These are phyloP conservation scores for Wickerhamomyces xylosicus DNA, from an alignment of 805 yeast genomes.

Conservation along the genomic window DNA sequence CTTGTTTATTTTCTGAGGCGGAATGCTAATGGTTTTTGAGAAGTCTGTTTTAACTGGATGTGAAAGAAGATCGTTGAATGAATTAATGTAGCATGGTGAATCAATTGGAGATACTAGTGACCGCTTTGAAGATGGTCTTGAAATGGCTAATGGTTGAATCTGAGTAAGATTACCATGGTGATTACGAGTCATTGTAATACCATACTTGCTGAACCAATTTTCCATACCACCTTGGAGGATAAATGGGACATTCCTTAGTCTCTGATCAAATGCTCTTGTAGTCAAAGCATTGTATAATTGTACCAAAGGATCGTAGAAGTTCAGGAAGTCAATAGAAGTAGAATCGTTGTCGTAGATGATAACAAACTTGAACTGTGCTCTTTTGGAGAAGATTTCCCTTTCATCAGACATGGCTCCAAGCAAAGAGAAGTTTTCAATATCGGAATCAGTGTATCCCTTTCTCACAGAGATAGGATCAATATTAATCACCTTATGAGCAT, in stretches of 20 bases:
- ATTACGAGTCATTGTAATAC: constrained; percentile 11
- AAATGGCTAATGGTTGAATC: no score
- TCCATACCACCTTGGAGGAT: constrained; percentile 47
- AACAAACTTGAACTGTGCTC: constrained; percentile 50
- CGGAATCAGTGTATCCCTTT: constrained; percentile 43
- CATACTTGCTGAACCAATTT: constrained; percentile 25
- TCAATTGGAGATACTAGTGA: constrained; percentile 1
- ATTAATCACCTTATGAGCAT: constrained; percentile 48
- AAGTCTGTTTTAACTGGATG: constrained; percentile 13
- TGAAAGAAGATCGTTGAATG: constrained; percentile 9
- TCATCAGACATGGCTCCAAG: constrained; percentile 48
- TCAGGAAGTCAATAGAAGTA: neutral
- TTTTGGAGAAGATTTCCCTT: constrained; percentile 36
- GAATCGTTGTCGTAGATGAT: constrained; percentile 35
- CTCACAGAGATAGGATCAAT: constrained; percentile 63
- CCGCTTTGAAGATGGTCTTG: no score
- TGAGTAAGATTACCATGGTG: constrained; percentile 11
- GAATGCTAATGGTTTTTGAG: neutral
- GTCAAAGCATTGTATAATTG: constrained; percentile 21
- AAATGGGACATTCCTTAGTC: constrained; percentile 30
- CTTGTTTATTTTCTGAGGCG: no score
- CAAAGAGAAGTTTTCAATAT: constrained; percentile 53
- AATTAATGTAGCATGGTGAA: constrained; percentile 4
- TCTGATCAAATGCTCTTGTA: constrained; percentile 25
- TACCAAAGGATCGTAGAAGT: constrained; percentile 2